Base-by-base conservation (phyloP, 2,329 filamentous ascomycete species). In the Fusarium neocosmosporiellum region DNA sequence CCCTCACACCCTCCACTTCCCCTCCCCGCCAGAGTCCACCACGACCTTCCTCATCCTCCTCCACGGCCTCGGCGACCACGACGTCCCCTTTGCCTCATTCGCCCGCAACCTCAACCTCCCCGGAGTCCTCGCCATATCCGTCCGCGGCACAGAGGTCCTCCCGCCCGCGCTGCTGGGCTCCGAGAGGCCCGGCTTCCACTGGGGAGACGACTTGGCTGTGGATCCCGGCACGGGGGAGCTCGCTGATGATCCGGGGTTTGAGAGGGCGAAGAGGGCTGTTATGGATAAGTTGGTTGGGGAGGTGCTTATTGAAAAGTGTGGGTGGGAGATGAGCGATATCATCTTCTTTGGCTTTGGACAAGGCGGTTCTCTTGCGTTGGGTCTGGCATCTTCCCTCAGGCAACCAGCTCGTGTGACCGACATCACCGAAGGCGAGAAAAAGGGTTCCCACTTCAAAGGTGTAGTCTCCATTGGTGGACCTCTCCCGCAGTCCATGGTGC, bases 1-100 rank as follows among this genome's bases (percentile, higher is more conserved):
- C 60, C 82, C 83, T 14, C 77, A 86, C 66, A 82, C 84, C 59
- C 79, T 88, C 53, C 83, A 87, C 74, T 87, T 84, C 78, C 87
- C 87, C 46, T 80, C 84, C 31, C 86, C 88, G 24, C 83, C 88
- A 39, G 89, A 92, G 69, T 88, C 88, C 14, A 89, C 92, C 11
- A 93, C 91, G 48, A 92, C 95, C 75, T 87, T 97, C 74, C 89
- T 97, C 70, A 84, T 97, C 78, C 88, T 97, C 59, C 90, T 97
- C 66, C 95, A 97, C 81, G 94, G 94, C 72, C 88, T 97, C 14
- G 95, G 95, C 70, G 95, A 97, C 83, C 90, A 88, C 36, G 88
- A 94, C 67, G 78, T 80, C 4, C 86, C 93, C 37, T 97, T 96
- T 80, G 87, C 89, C 67, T 83, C 84, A 50, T 92, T 97, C 69